Evolutionary conservation across 1,139 yeast species (phyloP).

Genomic region (Geotrichum fermentans): DNA sequence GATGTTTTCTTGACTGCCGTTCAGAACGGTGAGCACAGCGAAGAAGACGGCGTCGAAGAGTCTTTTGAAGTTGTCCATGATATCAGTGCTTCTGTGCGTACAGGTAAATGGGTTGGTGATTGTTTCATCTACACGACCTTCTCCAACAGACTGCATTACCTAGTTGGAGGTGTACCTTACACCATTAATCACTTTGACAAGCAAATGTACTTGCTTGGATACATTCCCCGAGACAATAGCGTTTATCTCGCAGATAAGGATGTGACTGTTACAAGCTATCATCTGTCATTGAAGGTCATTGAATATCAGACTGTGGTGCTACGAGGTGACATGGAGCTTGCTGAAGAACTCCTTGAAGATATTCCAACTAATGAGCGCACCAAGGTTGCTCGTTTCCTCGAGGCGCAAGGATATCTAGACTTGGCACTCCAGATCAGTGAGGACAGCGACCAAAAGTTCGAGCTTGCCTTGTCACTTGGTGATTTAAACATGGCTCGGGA

Average conservation of each 20-base stretch:
- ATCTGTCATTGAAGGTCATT: constrained; percentile 74
- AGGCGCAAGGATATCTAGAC: constrained; percentile 81
- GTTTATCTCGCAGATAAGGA: constrained; percentile 90
- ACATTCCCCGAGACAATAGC: constrained; percentile 82
- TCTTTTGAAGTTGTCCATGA: constrained; percentile 83
- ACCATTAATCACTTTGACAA: constrained; percentile 92
- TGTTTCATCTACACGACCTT: constrained; percentile 86
- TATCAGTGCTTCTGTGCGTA: constrained; percentile 71
- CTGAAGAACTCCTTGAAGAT: constrained; percentile 59
- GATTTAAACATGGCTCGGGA: constrained; percentile 68
- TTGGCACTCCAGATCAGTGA: constrained; percentile 79
- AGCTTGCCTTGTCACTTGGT: constrained; percentile 65
- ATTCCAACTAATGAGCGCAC: constrained; percentile 65
- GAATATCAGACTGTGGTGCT: constrained; percentile 93
- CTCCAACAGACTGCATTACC: constrained; percentile 83
- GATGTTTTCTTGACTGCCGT: constrained; percentile 63
- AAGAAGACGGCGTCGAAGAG: constrained; percentile 83
- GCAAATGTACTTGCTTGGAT: constrained; percentile 81
- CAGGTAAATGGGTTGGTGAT: constrained; percentile 96
- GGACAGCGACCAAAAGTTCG: constrained; percentile 82
- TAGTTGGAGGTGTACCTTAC: constrained; percentile 90
- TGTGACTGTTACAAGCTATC: constrained; percentile 75
- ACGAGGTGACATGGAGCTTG: constrained; percentile 84
- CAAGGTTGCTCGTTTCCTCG: constrained; percentile 86
- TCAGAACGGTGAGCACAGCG: constrained; percentile 52